phyloP scores from a whole-genome alignment of 257 asterid genomes.

The Misopates orontium region DNA sequence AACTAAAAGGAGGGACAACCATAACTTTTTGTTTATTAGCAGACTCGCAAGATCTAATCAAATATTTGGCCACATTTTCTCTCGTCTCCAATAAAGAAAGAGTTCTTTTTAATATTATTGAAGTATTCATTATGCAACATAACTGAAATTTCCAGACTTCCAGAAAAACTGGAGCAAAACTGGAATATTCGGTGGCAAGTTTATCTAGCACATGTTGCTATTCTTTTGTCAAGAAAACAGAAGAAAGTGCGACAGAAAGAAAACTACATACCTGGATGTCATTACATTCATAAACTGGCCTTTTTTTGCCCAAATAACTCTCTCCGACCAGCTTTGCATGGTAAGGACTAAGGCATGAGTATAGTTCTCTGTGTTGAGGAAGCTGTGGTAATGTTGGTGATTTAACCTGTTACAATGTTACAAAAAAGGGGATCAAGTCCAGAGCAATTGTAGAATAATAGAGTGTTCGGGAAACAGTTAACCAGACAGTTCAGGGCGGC shows the following conservation, averaged over 20 bases:
- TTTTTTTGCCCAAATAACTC: slow-evolving; percentile 83
- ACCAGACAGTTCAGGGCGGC: neutral
- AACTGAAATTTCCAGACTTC: neutral
- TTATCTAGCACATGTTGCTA: no score
- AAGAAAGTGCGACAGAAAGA: neutral
- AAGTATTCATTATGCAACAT: neutral
- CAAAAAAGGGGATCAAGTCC: slow-evolving; percentile 27
- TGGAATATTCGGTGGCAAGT: neutral
- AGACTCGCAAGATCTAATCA: neutral
- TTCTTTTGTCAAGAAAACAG: neutral
- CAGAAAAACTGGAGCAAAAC: no score
- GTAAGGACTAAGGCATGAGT: slow-evolving; percentile 65
- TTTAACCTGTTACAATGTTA: slow-evolving; percentile 60
- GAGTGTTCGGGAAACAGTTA: neutral
- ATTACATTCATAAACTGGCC: slow-evolving; percentile 88
- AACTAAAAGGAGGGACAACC: neutral
- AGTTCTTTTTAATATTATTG: neutral
- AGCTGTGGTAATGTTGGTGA: slow-evolving; percentile 79
- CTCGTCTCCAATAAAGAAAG: neutral
- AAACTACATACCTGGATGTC: slow-evolving; percentile 65
- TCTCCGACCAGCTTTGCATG: slow-evolving; percentile 94
- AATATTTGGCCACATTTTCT: neutral
- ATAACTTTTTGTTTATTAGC: neutral
- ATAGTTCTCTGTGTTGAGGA: slow-evolving; percentile 79
- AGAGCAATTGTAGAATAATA: slow-evolving; percentile 16